Evolutionary conservation across 139 green algal genomes (phyloP).

Genomic region (Coelastrella sp.): DNA sequence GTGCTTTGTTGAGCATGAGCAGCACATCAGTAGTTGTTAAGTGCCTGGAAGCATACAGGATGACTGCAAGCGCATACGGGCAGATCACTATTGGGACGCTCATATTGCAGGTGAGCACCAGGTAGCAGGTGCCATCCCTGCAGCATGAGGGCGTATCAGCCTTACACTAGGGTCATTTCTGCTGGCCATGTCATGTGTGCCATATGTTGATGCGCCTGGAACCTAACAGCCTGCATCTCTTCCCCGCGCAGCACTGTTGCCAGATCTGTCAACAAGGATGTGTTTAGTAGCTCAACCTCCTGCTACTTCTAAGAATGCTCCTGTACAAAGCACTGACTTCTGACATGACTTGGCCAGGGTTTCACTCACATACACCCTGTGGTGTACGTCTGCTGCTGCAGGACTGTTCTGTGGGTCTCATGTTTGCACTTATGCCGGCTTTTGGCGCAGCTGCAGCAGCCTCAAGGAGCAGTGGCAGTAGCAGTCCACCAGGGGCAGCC

Average conservation of each 20-base stretch:
- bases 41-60: slow-evolving; percentile 72
- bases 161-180: too few species aligned
- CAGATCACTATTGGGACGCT: slow-evolving; percentile 96
- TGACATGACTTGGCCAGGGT: too few species aligned
- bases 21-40: slow-evolving; percentile 91
- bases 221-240: too few species aligned
- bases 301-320: too few species aligned
- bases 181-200: too few species aligned
- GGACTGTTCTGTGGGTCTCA: slow-evolving; percentile 93
- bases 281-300: too few species aligned
- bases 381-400: slow-evolving; percentile 55
- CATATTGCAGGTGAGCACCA: slow-evolving; percentile 60
- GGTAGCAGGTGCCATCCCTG: too few species aligned
- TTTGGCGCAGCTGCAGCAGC: slow-evolving; percentile 58
- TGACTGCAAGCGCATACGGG: slow-evolving; percentile 68
- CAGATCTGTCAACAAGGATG: too few species aligned
- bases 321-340: too few species aligned
- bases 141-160: too few species aligned
- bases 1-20: slow-evolving; percentile 87
- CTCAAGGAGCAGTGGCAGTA: slow-evolving; percentile 1
- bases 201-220: too few species aligned
- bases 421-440: slow-evolving; percentile 95
- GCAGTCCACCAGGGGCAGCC: background rate
- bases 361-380: background rate
- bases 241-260: too few species aligned